Evolutionary conservation across 2,329 filamentous ascomycete species (phyloP).

Genomic region (Epicoccum sorghinum): DNA sequence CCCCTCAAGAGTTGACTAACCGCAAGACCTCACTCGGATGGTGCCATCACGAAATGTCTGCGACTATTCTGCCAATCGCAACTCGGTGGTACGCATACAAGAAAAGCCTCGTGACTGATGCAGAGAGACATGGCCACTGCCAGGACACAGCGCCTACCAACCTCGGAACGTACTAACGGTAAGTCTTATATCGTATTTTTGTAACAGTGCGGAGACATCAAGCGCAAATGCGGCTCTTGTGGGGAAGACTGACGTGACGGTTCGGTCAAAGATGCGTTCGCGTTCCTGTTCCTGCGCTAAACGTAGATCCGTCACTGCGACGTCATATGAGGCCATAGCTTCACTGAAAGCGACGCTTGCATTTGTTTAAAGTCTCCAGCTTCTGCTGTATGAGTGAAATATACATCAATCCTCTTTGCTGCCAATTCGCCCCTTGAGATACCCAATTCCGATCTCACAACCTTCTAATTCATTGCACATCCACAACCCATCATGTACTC

Average conservation of each 20-base stretch:
- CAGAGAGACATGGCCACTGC: background rate
- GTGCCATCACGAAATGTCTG: no score
- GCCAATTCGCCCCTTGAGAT: slow-evolving; percentile 7
- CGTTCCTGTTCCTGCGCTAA: slow-evolving; percentile 5
- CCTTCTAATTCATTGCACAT: slow-evolving; percentile 12
- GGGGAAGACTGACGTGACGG: slow-evolving; percentile 14
- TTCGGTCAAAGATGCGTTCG: background rate
- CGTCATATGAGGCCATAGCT: slow-evolving; percentile 6
- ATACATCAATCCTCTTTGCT: slow-evolving; percentile 6
- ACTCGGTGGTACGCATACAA: no score
- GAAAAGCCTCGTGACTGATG: no score
- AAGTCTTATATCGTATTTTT: slow-evolving; percentile 2
- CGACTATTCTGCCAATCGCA: no score
- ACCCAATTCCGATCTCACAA: background rate
- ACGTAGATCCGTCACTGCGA: slow-evolving; percentile 9
- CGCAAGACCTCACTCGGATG: no score
- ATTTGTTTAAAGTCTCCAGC: slow-evolving; percentile 8
- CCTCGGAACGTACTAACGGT: background rate
- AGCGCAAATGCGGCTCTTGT: slow-evolving; percentile 7
- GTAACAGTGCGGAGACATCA: slow-evolving; percentile 8
- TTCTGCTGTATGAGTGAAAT: background rate
- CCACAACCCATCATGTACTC: slow-evolving; percentile 36
- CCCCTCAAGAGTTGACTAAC: no score
- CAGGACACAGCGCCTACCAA: background rate
- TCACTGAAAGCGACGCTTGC: background rate